phyloP scores from a whole-genome alignment of 1,284 basidiomycete species.

The Leccinum pseudoinsigne region DNA sequence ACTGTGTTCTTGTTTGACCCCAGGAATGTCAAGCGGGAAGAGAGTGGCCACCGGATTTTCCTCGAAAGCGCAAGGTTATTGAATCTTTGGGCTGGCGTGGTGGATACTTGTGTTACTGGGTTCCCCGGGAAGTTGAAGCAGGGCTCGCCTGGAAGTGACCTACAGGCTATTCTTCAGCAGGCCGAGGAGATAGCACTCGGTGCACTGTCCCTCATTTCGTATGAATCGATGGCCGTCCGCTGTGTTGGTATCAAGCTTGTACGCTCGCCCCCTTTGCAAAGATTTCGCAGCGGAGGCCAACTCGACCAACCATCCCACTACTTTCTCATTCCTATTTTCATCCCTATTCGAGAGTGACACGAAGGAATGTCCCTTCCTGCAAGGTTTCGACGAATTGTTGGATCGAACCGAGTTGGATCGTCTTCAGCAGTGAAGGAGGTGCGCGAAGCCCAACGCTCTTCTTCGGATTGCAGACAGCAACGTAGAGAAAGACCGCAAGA shows the following conservation, averaged over 20 bases:
- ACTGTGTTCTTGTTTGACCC: constrained; percentile 81
- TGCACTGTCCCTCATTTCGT: constrained; percentile 79
- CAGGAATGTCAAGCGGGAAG: constrained; percentile 65
- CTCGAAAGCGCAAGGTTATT: constrained; percentile 68
- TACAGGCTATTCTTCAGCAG: constrained; percentile 38
- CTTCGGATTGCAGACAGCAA: constrained; percentile 68
- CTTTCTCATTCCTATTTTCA: constrained; percentile 42
- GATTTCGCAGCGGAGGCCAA: constrained; percentile 41
- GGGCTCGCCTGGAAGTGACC: constrained; percentile 42
- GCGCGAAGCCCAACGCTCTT: constrained; percentile 50
- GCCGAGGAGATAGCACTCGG: constrained; percentile 70
- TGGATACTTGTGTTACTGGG: constrained; percentile 67
- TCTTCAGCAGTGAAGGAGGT: constrained; percentile 62
- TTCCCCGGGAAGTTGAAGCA: constrained; percentile 45
- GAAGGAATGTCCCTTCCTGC: constrained; percentile 44
- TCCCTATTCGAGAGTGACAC: constrained; percentile 37
- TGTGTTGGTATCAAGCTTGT: constrained; percentile 60
- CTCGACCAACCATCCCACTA: constrained; percentile 22
- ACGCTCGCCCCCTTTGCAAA: constrained; percentile 43
- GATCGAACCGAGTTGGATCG: constrained; percentile 58
- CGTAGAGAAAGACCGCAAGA: constrained; percentile 58
- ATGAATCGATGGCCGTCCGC: constrained; percentile 51
- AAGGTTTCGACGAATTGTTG: constrained; percentile 67
- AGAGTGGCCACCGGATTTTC: constrained; percentile 59
- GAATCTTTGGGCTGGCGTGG: constrained; percentile 73